Base-by-base conservation (phyloP, 108 stramenopile species). In the Conticribra guillardii region DNA sequence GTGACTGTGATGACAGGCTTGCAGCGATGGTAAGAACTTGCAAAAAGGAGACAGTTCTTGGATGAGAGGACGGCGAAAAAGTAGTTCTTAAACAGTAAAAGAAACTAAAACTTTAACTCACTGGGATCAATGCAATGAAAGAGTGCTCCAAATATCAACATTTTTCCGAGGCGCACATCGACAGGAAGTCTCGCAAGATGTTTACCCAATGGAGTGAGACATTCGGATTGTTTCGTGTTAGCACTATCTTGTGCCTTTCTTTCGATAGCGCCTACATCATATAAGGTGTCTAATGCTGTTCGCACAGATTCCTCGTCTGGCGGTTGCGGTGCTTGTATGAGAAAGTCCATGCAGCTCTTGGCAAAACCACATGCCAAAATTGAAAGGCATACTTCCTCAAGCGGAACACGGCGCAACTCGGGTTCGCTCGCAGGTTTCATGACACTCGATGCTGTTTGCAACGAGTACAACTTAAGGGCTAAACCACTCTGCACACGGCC, bases 281-380 rank as follows among this genome's bases (percentile, higher is more conserved):
- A 61, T 8, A 98, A 65, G 1, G 85, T 67, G 5, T 61, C 28
- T 0, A 98, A 24, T 9, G 96, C 95, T n/a, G 75, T 41, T 15
- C 73, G 8, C 17, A 98, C 84, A 14, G 88, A 73, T 32, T 87
- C 83, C 17, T 68, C 59, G 1, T 80, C 70, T 27, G 98, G 97
- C n/a, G 99, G 95, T 62, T 99, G 94, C n/a, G 95, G 92, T 1
- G 97, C 95, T 46, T 87, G 80, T 14, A 53, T 64, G n/a, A 98
- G 69, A 69, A 98, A 98, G 2, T 92, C 83, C 50, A 66, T 66
- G 54, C 92, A 86, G 65, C 68, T 81, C 4, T 55, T 64, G 4
- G 68, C 50, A 33, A 67, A 56, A 14, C 83, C 82, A 34, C 80
- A 64, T 0, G 89, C 87, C 55, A 91, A 65, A 54, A 96, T 91